Percentiles rank a stretch among this genome's conserved stretches.
These are phyloP conservation scores for Exophiala phaeomuriformis DNA, from an alignment of 2,329 filamentous ascomycete genomes.

Conservation along the genomic window DNA sequence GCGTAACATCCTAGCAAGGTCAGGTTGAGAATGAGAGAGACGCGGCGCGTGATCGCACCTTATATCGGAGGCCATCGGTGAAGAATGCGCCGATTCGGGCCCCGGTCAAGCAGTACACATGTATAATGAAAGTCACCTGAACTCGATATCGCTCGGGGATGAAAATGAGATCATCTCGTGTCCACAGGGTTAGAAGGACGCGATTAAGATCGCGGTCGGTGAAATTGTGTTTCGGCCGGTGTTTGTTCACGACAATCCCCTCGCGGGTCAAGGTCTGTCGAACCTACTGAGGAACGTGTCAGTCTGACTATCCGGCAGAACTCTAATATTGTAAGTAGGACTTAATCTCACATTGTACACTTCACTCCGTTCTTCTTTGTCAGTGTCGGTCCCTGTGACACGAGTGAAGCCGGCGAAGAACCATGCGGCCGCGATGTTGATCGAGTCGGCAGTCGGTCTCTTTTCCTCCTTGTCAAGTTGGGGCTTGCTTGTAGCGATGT, in stretches of 20 bases:
- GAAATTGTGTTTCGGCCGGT: constrained; percentile 18
- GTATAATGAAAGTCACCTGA: constrained; percentile 13
- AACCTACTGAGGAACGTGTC: too few species aligned
- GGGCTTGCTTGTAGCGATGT: constrained; percentile 6
- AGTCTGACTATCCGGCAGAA: too few species aligned
- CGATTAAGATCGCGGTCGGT: constrained; percentile 8
- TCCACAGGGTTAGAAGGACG: constrained; percentile 14
- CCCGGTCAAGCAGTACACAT: constrained; percentile 20
- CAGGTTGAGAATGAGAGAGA: too few species aligned
- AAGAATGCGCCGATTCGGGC: constrained; percentile 21
- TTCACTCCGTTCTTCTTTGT: constrained; percentile 13
- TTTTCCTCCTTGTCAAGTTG: constrained; percentile 2
- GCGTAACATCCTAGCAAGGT: too few species aligned
- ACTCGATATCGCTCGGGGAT: constrained; percentile 16
- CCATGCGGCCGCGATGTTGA: constrained; percentile 10
- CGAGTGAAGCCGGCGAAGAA: constrained; percentile 20
- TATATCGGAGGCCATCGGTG: constrained; percentile 11
- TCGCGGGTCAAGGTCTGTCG: not conserved
- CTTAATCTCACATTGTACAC: too few species aligned
- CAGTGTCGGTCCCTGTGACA: constrained; percentile 8
- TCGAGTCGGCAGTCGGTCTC: constrained; percentile 13
- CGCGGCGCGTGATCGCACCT: too few species aligned
- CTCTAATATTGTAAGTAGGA: too few species aligned
- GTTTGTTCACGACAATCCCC: constrained; percentile 22
- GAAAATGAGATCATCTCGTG: constrained; percentile 15